These are phyloP conservation scores for Metroxylon sagu DNA, from an alignment of 176 grass and related monocot species.

Conservation along the genomic window DNA sequence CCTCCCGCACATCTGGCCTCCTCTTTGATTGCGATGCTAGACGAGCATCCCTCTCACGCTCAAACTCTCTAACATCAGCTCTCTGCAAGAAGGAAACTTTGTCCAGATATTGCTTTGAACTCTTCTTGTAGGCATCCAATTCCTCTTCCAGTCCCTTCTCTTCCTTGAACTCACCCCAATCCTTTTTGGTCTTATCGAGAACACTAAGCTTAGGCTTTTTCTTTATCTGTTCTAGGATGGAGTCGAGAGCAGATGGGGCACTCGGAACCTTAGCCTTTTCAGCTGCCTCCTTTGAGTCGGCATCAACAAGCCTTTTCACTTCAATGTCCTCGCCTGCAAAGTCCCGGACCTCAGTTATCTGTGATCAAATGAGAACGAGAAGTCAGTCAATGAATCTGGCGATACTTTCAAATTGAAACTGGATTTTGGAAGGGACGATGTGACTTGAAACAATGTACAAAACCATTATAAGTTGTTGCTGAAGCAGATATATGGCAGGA, in stretches of 20 bases:
- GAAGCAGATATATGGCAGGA: no score
- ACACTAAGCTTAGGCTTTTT: slow-evolving; percentile 96
- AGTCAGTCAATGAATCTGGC: background rate
- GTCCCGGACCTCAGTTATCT: slow-evolving; percentile 89
- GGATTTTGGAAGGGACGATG: no score
- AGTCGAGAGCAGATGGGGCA: slow-evolving; percentile 40
- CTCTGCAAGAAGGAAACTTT: slow-evolving; percentile 87
- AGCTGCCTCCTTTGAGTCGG: slow-evolving; percentile 78
- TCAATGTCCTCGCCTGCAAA: slow-evolving; percentile 90
- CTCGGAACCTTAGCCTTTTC: slow-evolving; percentile 63
- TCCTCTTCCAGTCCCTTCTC: slow-evolving; percentile 83
- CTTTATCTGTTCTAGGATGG: slow-evolving; percentile 83
- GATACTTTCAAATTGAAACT: background rate
- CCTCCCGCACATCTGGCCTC: slow-evolving; percentile 42
- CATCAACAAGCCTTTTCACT: slow-evolving; percentile 83
- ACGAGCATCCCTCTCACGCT: slow-evolving; percentile 79
- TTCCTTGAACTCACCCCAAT: slow-evolving; percentile 95
- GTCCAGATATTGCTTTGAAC: slow-evolving; percentile 90
- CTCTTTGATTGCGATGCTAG: slow-evolving; percentile 68
- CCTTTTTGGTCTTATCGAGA: slow-evolving; percentile 97
- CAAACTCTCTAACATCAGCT: slow-evolving; percentile 79
- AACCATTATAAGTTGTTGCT: no score
- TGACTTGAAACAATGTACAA: no score
- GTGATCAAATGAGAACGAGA: slow-evolving; percentile 4
- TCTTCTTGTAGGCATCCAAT: slow-evolving; percentile 91